Conservation (phyloP, 352 stramenopile genomes). For the Globisporangium alternatum region DNA sequence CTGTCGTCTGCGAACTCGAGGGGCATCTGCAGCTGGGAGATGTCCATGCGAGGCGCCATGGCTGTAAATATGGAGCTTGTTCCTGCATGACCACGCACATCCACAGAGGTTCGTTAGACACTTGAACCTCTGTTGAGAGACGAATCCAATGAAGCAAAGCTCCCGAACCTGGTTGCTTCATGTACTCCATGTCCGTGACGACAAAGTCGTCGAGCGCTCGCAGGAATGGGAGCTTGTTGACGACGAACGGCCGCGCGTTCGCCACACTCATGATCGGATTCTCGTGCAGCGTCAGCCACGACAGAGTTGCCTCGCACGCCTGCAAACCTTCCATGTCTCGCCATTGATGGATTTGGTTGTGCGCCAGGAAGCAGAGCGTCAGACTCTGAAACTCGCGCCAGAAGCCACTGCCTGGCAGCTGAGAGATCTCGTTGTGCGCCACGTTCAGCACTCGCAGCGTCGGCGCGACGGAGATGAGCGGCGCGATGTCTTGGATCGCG, state of each 20-base stretch:
- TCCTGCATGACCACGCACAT: conserved; percentile 1
- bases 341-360: conserved; percentile 56
- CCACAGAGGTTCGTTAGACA: neutral
- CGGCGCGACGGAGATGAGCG: conserved; percentile 33
- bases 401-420: conserved; percentile 42
- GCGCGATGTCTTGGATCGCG: conserved; percentile 46
- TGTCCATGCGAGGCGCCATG: conserved; percentile 9
- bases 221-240: conserved; percentile 64
- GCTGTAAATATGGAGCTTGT: conserved; percentile 10
- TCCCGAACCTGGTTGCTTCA: conserved; percentile 36
- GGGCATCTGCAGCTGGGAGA: conserved; percentile 35
- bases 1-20: conserved; percentile 48
- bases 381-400: conserved; percentile 51
- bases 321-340: conserved; percentile 41
- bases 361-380: conserved; percentile 54
- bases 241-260: conserved; percentile 58
- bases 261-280: conserved; percentile 60
- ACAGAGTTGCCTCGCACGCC: conserved; percentile 32
- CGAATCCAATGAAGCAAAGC: neutral
- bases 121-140: neutral
- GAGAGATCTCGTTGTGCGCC: conserved; percentile 46
- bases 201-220: conserved; percentile 62
- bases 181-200: conserved; percentile 59
- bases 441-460: conserved; percentile 64
- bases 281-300: conserved; percentile 55